Evolutionary conservation across 2,329 filamentous ascomycete species (phyloP).

Genomic region (Microdochium trichocladiopsis): DNA sequence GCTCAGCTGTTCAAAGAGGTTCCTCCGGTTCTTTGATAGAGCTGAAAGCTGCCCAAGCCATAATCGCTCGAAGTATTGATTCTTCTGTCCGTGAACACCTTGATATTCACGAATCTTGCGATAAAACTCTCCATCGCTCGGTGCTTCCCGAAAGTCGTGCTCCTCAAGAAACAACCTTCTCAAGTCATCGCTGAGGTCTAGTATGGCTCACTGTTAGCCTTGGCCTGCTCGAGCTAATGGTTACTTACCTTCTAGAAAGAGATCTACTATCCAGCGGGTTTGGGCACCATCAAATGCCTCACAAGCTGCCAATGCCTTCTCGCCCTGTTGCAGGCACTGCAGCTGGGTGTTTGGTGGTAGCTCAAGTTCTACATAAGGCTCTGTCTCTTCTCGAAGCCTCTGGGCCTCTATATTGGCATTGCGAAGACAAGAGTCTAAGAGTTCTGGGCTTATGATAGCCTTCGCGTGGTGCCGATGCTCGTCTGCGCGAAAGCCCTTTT

Average conservation of each 20-base stretch:
- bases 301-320: background rate
- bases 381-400: background rate
- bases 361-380: background rate
- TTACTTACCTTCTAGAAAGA: background rate
- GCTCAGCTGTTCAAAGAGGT: background rate
- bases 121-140: background rate
- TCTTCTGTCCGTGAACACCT: background rate
- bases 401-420: background rate
- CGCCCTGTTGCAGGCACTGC: background rate
- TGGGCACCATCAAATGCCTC: background rate
- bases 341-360: background rate
- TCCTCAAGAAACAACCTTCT: background rate
- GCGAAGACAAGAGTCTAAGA: background rate
- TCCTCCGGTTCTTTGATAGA: background rate
- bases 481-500: background rate
- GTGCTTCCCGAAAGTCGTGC: background rate
- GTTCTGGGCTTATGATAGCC: background rate
- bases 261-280: background rate
- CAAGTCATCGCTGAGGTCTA: background rate
- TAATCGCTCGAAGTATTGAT: background rate
- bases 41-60: background rate
- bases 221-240: background rate
- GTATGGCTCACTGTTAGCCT: background rate
- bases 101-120: background rate
- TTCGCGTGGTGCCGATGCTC: background rate